These are phyloP conservation scores for Cyberlindnera veronae DNA, from an alignment of 805 yeast genomes.

Conservation along the genomic window DNA sequence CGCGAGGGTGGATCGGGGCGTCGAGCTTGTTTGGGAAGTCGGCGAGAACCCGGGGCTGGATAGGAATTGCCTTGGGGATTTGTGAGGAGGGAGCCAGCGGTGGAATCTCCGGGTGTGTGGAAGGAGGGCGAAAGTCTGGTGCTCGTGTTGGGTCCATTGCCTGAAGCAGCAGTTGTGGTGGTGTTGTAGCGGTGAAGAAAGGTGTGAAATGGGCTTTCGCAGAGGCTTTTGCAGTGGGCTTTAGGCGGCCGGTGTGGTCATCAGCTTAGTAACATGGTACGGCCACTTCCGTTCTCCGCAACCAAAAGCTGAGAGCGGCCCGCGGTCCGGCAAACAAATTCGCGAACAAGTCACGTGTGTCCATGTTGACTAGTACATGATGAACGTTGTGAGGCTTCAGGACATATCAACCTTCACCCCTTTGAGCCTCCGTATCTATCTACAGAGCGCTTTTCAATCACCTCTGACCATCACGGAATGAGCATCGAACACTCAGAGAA, in stretches of 20 bases:
- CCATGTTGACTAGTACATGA: too few relatives aligned
- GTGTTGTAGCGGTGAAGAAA: neutral
- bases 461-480: too few relatives aligned
- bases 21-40: conserved; percentile 69
- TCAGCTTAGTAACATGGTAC: conserved; percentile 7
- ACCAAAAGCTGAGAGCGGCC: neutral
- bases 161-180: neutral
- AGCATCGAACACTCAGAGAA: conserved; percentile 13
- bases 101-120: conserved; percentile 48
- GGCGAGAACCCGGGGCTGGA: conserved; percentile 74
- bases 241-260: conserved; percentile 7
- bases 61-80: conserved; percentile 74
- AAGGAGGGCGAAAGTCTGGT: conserved; percentile 86
- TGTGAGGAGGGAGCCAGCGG: conserved; percentile 61
- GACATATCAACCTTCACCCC: too few relatives aligned
- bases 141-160: conserved; percentile 93
- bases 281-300: neutral
- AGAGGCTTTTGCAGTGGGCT: neutral
- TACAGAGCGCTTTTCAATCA: too few relatives aligned
- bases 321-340: too few relatives aligned
- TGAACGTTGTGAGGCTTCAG: too few relatives aligned
- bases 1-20: conserved; percentile 58
- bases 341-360: too few relatives aligned
- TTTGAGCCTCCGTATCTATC: too few relatives aligned
- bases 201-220: neutral